Conservation (phyloP, 371 early-diverging fungal genomes). For the Mortierella sp. region DNA sequence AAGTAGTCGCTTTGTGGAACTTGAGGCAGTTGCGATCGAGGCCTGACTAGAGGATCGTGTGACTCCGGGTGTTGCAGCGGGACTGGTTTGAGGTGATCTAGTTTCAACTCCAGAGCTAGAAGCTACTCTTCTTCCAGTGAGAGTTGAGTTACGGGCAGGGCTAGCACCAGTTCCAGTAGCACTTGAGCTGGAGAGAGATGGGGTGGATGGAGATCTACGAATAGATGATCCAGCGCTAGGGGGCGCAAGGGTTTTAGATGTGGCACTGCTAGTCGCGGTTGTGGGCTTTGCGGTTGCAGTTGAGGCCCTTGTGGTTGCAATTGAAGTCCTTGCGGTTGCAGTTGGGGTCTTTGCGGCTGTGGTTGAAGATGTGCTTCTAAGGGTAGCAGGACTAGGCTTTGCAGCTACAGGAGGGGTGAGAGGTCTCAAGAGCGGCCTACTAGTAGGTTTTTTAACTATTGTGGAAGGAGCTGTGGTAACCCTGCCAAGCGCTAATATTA, state of each 20-base stretch:
- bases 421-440: constrained; percentile 19
- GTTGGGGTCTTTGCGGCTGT: constrained; percentile 8
- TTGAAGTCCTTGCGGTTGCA: neutral
- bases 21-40: constrained; percentile 20
- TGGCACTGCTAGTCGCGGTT: neutral
- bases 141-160: constrained; percentile 5
- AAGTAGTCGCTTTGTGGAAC: constrained; percentile 14
- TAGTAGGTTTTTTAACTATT: constrained; percentile 13
- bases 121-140: constrained; percentile 35
- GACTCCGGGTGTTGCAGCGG: constrained; percentile 16
- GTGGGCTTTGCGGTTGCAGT: neutral
- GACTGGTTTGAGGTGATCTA: constrained; percentile 15
- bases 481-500: constrained; percentile 14
- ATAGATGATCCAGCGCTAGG: constrained; percentile 20
- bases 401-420: constrained; percentile 13
- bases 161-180: neutral
- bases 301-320: neutral
- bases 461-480: neutral
- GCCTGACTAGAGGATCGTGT: constrained; percentile 35
- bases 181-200: constrained; percentile 27
- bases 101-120: constrained; percentile 28
- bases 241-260: constrained; percentile 16
- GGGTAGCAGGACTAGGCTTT: constrained; percentile 31
- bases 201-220: constrained; percentile 44
- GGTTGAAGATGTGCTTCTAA: constrained; percentile 17